Conservation (phyloP, 2,329 filamentous ascomycete species). For the Clarireedia sp. region DNA sequence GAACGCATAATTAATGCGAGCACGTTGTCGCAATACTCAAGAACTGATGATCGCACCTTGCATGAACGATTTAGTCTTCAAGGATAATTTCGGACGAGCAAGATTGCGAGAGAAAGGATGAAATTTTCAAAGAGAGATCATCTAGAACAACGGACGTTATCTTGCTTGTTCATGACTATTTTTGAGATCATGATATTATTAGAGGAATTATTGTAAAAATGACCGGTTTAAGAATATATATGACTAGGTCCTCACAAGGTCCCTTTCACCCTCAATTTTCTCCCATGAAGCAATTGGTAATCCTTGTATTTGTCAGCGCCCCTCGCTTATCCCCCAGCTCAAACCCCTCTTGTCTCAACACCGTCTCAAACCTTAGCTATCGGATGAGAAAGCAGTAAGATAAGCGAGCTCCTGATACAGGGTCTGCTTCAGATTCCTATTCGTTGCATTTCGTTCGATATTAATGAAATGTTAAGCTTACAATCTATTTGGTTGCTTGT, state of each 20-base stretch:
- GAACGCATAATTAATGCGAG: background rate
- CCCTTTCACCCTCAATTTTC: background rate
- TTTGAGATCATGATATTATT: background rate
- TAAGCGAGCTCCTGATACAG: conserved; percentile 1
- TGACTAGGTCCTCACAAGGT: background rate
- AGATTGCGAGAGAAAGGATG: background rate
- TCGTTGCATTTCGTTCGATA: background rate
- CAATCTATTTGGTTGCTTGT: conserved; percentile 4
- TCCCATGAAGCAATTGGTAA: background rate
- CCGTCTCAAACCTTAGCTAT: background rate
- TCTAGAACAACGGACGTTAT: no score
- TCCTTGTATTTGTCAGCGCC: background rate
- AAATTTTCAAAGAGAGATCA: background rate
- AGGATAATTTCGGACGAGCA: background rate
- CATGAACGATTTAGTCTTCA: background rate
- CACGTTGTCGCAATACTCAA: background rate
- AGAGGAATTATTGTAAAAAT: background rate
- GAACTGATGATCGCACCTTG: background rate
- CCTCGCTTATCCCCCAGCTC: background rate
- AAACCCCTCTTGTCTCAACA: conserved; percentile 9
- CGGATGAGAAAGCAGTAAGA: background rate
- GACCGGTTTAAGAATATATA: background rate
- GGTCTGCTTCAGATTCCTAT: background rate
- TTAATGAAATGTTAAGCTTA: conserved; percentile 3
- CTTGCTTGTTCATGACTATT: background rate